phyloP scores from a whole-genome alignment of 2,329 filamentous ascomycete species.

The Monilinia laxa region DNA sequence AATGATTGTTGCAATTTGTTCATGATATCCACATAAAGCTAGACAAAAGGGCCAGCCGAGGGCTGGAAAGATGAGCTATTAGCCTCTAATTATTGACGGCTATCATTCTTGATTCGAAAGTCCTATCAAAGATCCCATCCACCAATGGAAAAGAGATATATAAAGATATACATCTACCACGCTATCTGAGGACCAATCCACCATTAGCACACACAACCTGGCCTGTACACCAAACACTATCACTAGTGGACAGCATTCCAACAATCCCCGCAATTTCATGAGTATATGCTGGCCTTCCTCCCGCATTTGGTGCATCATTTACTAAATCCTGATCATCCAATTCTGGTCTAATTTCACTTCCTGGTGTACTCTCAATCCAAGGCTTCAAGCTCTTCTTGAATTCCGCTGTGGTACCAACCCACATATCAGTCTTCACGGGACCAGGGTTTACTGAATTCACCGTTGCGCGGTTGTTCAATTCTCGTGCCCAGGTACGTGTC shows the following conservation, averaged over 20 bases:
- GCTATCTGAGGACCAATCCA: slow-evolving; percentile 58
- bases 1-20: not conserved
- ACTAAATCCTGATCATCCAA: slow-evolving; percentile 64
- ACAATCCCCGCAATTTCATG: slow-evolving; percentile 74
- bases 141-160: not conserved
- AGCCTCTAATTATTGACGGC: not conserved
- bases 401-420: slow-evolving; percentile 52
- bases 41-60: not conserved
- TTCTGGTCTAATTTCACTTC: slow-evolving; percentile 59
- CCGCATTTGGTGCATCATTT: slow-evolving; percentile 54
- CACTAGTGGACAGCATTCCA: slow-evolving; percentile 70
- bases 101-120: not conserved
- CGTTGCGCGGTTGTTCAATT: slow-evolving; percentile 60
- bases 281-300: slow-evolving; percentile 62
- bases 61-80: not conserved
- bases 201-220: slow-evolving; percentile 80
- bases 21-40: not conserved
- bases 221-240: slow-evolving; percentile 76
- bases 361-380: slow-evolving; percentile 62
- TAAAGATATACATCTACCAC: not conserved
- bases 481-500: slow-evolving; percentile 67
- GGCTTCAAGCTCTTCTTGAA: slow-evolving; percentile 61
- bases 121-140: not conserved
- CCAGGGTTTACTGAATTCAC: slow-evolving; percentile 68
- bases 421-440: slow-evolving; percentile 67